Evolutionary conservation across 139 green algal genomes (phyloP), one percentile per base, ranked within the genome.

Genomic region (Marvania coccoides): DNA sequence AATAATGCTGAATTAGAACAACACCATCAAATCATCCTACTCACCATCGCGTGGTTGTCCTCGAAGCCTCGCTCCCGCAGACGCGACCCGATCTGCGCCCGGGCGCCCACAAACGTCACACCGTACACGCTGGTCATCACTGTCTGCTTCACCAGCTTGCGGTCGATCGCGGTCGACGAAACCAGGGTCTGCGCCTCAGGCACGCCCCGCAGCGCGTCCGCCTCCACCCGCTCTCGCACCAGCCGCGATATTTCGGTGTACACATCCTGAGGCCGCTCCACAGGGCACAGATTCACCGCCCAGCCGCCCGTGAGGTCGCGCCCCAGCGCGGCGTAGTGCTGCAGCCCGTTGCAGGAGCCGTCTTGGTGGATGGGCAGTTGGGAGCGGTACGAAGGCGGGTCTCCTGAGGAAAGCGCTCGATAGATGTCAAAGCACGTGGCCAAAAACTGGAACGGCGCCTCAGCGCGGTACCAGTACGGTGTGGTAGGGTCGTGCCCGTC

Each of bases 111-210:
- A 42, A 89, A 86, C 0, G 94, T 99, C 4, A 99, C 93, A 38
- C 94, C 94, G 47, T 99, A 99, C 58, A 99, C 93, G 26, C 84
- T 92, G 7, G 93, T 99, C 94, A 99, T 99, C 2, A 98, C 94
- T n/a, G 92, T 99, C 79, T 99, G 94, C 77, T 98, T 98, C 29
- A 99, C 93, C 30, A 99, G 79, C 83, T 98, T 98, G 28, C 94
- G 85, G 70, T 98, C 85, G 1, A 98, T 79, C 34, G 82, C 56
- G n/a, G 73, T 65, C 5, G 34, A 80, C 8, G 13, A 57, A 53
- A 64, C 2, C 55, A 88, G 42, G 28, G 61, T 53, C 24, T 31
- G 35, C 13, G 84, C 82, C 34, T 73, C 39, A 2, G 57, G 42
- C 26, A 65, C 31, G 29, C 70, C 73, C 39, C 36, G 31, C 7